phyloP scores from a whole-genome alignment of 306 rosid genomes.

The Luffa aegyptiaca region DNA sequence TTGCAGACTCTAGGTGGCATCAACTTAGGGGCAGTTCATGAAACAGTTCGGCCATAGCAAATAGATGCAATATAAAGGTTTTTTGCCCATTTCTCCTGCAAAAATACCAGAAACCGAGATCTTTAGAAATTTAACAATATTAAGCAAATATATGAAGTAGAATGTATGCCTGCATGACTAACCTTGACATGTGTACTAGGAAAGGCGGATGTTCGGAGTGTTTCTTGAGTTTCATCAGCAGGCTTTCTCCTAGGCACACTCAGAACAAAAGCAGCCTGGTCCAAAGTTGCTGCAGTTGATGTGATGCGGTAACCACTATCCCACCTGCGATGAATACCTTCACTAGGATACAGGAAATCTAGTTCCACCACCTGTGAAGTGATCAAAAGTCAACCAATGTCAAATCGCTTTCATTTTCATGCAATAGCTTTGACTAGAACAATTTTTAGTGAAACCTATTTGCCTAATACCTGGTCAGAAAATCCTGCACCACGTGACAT shows the following conservation, averaged over 20 bases:
- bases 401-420: background rate
- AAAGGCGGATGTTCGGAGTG: constrained; percentile 85
- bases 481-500: constrained; percentile 84
- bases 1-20: background rate
- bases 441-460: background rate
- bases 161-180: constrained; percentile 4
- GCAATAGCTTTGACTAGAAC: background rate
- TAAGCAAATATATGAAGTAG: background rate
- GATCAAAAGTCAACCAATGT: background rate
- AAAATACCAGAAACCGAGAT: constrained; percentile 15
- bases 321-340: constrained; percentile 47
- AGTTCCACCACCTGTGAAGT: constrained; percentile 36
- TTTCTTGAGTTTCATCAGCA: constrained; percentile 93
- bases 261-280: constrained; percentile 83
- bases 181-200: constrained; percentile 94
- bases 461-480: constrained; percentile 53
- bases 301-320: constrained; percentile 71
- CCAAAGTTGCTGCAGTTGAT: constrained; percentile 84
- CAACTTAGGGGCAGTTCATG: constrained; percentile 33
- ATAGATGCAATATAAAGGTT: constrained; percentile 82
- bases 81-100: constrained; percentile 92
- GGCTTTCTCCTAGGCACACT: constrained; percentile 83
- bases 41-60: constrained; percentile 88
- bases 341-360: constrained; percentile 46
- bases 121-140: background rate